A percentile compares a stretch with the other conserved stretches of the same genome.
Evolutionary conservation across 768 basidiomycete genomes (phyloP).

Genomic region (Amanita jacksonii): DNA sequence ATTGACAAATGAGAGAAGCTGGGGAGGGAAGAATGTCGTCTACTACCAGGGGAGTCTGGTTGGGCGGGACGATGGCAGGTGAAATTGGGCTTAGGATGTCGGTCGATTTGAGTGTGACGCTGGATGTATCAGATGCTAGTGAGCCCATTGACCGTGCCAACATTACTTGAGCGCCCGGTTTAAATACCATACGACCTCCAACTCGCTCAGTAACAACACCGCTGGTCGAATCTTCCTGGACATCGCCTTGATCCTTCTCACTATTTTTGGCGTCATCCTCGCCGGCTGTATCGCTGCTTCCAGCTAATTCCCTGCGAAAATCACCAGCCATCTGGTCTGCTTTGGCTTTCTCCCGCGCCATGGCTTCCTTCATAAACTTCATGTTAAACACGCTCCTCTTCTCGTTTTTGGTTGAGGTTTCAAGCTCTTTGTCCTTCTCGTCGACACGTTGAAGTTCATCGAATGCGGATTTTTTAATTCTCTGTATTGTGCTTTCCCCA

Average conservation of each 20-base stretch:
- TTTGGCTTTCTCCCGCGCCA: conserved; percentile 50
- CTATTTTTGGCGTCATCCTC: conserved; percentile 19
- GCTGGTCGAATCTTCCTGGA: conserved; percentile 12
- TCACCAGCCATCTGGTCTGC: conserved; percentile 61
- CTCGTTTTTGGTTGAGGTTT: conserved; percentile 23
- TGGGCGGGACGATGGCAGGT: conserved; percentile 6
- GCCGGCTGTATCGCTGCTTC: conserved; percentile 17
- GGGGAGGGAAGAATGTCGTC: conserved; percentile 11
- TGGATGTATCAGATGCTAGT: conserved; percentile 45
- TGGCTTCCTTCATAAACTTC: conserved; percentile 98
- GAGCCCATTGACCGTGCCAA: conserved; percentile 18
- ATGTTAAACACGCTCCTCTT: conserved; percentile 78
- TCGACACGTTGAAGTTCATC: conserved; percentile 60
- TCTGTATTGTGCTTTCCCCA: conserved; percentile 35
- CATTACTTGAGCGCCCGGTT: conserved; percentile 37
- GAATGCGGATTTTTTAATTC: conserved; percentile 60
- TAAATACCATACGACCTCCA: conserved; percentile 58
- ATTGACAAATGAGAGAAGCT: not conserved
- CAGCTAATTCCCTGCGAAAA: conserved; percentile 61
- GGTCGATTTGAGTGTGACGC: conserved; percentile 58
- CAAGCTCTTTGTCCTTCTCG: conserved; percentile 22
- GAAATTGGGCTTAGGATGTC: conserved; percentile 30
- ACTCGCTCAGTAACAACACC: conserved; percentile 43
- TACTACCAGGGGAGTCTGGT: conserved; percentile 9
- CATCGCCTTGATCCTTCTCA: conserved; percentile 13